phyloP scores from a whole-genome alignment of 2,329 filamentous ascomycete species.

The Orbilia brochopaga region DNA sequence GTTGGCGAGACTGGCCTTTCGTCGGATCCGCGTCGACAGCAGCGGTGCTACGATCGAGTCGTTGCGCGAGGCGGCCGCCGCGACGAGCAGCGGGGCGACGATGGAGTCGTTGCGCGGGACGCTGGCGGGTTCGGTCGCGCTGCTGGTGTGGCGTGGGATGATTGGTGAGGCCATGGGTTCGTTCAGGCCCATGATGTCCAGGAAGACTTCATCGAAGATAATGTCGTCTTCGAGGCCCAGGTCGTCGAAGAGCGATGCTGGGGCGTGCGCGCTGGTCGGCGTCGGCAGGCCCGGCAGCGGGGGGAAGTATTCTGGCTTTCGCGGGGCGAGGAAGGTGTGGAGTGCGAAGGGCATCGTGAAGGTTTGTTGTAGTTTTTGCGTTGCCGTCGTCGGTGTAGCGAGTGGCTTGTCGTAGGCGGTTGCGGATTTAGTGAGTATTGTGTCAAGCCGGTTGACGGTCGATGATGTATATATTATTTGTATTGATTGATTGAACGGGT shows the following conservation, averaged over 20 bases:
- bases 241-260: constrained; percentile 36
- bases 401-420: too few relatives aligned
- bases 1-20: constrained; percentile 44
- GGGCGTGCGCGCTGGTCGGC: constrained; percentile 6
- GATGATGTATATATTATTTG: constrained; percentile 15
- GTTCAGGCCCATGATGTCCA: constrained; percentile 49
- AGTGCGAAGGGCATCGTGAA: constrained; percentile 49
- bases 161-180: constrained; percentile 15
- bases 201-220: constrained; percentile 47
- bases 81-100: constrained; percentile 34
- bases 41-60: constrained; percentile 46
- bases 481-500: constrained; percentile 2
- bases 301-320: constrained; percentile 48
- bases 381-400: constrained; percentile 14
- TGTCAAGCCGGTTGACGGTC: constrained; percentile 35
- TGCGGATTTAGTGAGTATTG: too few relatives aligned
- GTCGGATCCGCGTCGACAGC: constrained; percentile 10
- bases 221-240: constrained; percentile 44
- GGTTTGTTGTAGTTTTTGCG: constrained; percentile 19
- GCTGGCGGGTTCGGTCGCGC: constrained; percentile 24
- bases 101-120: constrained; percentile 39
- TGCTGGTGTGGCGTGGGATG: neutral
- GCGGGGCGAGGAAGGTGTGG: constrained; percentile 50
- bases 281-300: constrained; percentile 46
- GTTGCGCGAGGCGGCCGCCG: constrained; percentile 22